Evolutionary conservation across 768 basidiomycete species (phyloP).

Genomic region (Mycena galopus): DNA sequence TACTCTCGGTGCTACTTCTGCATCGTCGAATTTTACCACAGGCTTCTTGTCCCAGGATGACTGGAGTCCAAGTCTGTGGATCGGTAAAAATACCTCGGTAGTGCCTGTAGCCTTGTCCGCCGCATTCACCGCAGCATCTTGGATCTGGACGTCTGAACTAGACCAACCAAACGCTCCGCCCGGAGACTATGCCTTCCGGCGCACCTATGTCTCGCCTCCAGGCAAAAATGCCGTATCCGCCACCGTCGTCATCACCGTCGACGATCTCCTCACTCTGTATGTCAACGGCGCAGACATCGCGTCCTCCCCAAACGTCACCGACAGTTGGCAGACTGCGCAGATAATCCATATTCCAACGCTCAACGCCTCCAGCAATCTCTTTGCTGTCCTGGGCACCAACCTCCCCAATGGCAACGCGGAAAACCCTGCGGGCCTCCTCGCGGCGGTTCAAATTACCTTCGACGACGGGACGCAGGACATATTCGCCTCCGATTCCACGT

Average conservation of each 20-base stretch:
- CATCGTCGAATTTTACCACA: conserved; percentile 42
- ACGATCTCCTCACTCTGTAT: conserved; percentile 44
- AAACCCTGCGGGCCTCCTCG: conserved; percentile 44
- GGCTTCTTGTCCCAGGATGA: conserved; percentile 38
- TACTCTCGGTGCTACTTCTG: conserved; percentile 34
- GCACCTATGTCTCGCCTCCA: conserved; percentile 36
- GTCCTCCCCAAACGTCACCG: conserved; percentile 34
- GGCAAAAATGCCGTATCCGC: conserved; percentile 40
- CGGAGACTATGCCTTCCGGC: conserved; percentile 42
- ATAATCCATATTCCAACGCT: conserved; percentile 33
- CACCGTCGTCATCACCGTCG: conserved; percentile 41
- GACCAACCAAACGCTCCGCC: conserved; percentile 23
- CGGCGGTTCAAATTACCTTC: conserved; percentile 41
- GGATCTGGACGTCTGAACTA: conserved; percentile 48
- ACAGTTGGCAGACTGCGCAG: conserved; percentile 43
- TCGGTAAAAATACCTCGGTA: conserved; percentile 35
- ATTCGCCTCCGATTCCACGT: conserved; percentile 40
- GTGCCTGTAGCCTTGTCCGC: conserved; percentile 34
- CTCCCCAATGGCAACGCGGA: conserved; percentile 15
- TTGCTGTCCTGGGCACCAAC: conserved; percentile 47
- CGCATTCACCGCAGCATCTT: conserved; percentile 38
- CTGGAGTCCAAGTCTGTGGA: conserved; percentile 43
- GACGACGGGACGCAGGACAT: conserved; percentile 40
- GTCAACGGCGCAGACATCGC: conserved; percentile 43
- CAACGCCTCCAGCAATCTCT: conserved; percentile 36